phyloP scores from a whole-genome alignment of 2,329 filamentous ascomycete species.

The Aspergillus amoenus region DNA sequence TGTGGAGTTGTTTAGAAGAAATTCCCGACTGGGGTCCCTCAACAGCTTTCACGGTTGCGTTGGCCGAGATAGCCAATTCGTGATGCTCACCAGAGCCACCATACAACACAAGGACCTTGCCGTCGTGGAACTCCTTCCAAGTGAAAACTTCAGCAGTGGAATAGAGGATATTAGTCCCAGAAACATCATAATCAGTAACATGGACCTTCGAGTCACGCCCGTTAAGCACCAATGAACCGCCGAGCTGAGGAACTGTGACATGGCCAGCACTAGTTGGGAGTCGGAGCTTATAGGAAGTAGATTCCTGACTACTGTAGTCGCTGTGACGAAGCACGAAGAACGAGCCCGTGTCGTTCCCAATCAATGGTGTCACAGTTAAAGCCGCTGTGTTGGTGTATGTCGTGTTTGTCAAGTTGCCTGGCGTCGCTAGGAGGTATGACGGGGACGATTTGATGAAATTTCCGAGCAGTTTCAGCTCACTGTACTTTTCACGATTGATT shows the following conservation, averaged over 20 bases:
- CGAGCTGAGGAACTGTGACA: slow-evolving; percentile 43
- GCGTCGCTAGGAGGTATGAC: slow-evolving; percentile 62
- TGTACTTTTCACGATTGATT: slow-evolving; percentile 72
- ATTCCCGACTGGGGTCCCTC: slow-evolving; percentile 35
- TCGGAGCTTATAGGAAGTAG: slow-evolving; percentile 63
- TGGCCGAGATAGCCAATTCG: slow-evolving; percentile 39
- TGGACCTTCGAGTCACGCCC: slow-evolving; percentile 48
- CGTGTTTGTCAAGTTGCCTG: slow-evolving; percentile 43
- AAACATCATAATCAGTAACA: slow-evolving; percentile 43
- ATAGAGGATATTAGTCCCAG: slow-evolving; percentile 42
- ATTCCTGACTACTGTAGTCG: slow-evolving; percentile 59
- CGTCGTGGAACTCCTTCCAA: slow-evolving; percentile 59
- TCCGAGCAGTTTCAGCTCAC: slow-evolving; percentile 72
- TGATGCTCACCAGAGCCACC: slow-evolving; percentile 42
- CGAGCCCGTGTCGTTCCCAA: slow-evolving; percentile 52
- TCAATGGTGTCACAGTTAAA: slow-evolving; percentile 61
- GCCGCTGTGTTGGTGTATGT: slow-evolving; percentile 54
- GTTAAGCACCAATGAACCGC: slow-evolving; percentile 37
- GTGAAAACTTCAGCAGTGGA: slow-evolving; percentile 47
- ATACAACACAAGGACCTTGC: slow-evolving; percentile 49
- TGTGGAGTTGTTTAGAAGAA: slow-evolving; percentile 27
- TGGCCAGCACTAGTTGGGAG: slow-evolving; percentile 47
- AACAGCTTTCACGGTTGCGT: slow-evolving; percentile 26
- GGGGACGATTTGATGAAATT: slow-evolving; percentile 74
- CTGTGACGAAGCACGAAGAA: slow-evolving; percentile 67